Conservation (phyloP, 73 alveolate species). For the Durusdinium trenchii region DNA sequence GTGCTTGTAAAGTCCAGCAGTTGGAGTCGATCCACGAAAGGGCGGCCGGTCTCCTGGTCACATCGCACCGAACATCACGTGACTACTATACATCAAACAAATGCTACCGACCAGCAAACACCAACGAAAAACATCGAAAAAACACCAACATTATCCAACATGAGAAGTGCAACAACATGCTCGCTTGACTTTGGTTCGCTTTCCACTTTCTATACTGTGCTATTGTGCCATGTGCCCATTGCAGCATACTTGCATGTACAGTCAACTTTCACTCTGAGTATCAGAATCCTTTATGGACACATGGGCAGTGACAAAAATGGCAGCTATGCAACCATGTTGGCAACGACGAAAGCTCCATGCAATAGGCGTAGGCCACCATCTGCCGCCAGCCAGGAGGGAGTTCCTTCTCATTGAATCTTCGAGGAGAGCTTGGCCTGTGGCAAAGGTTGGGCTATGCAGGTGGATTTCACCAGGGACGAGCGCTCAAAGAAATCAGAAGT, state of each 20-base stretch:
- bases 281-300: no score
- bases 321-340: not conserved
- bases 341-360: constrained; percentile 1
- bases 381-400: constrained; percentile 73
- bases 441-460: no score
- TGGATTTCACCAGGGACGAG: no score
- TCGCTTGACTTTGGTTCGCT: no score
- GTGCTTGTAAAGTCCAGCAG: constrained; percentile 80
- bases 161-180: no score
- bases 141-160: not conserved
- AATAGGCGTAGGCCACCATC: constrained; percentile 76
- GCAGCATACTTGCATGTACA: no score
- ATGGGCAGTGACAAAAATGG: not conserved
- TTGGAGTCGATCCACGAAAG: constrained; percentile 74
- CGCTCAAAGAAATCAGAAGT: not conserved
- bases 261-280: no score
- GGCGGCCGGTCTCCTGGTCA: constrained; percentile 80
- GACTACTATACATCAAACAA: no score
- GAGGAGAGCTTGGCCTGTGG: constrained; percentile 73
- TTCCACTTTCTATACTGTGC: no score
- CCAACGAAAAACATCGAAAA: not conserved
- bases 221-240: no score
- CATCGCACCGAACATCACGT: no score
- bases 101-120: not conserved
- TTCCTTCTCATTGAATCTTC: constrained; percentile 75